Conservation (phyloP, 495 filamentous ascomycete genomes). For the Aspergillus ostianus region DNA sequence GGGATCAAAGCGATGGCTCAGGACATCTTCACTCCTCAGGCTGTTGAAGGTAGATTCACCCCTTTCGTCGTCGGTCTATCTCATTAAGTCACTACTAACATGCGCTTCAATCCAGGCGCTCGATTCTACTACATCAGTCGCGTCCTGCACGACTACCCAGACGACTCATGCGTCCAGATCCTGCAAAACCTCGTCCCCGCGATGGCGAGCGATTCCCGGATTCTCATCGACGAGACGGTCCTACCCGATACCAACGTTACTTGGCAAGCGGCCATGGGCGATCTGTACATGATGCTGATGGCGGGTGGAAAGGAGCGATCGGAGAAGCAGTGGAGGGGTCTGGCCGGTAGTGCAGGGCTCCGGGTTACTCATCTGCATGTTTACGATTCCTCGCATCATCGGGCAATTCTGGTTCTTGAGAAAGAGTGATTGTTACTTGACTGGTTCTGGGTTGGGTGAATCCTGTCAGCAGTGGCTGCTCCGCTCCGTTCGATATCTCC, state of each 20-base stretch:
- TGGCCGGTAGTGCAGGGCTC: constrained; percentile 42
- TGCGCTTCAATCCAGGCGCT: constrained; percentile 20
- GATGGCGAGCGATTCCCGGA: constrained; percentile 35
- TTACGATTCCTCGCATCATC: constrained; percentile 26
- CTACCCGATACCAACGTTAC: constrained; percentile 33
- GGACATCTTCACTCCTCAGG: constrained; percentile 52
- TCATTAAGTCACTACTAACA: background rate
- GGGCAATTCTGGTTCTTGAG: constrained; percentile 26
- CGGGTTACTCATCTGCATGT: constrained; percentile 39
- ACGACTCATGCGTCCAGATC: constrained; percentile 30
- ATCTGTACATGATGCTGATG: constrained; percentile 38
- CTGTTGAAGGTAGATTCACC: constrained; percentile 35
- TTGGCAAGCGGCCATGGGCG: constrained; percentile 29
- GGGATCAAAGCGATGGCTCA: constrained; percentile 47
- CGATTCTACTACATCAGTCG: constrained; percentile 43
- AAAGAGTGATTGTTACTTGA: constrained; percentile 2
- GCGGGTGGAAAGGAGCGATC: constrained; percentile 37
- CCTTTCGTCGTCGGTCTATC: background rate
- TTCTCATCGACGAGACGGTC: constrained; percentile 43
- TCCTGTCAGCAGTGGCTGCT: no score
- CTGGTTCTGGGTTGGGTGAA: no score
- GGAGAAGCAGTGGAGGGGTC: constrained; percentile 36
- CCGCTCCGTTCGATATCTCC: no score
- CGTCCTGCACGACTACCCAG: constrained; percentile 42
- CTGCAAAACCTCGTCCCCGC: constrained; percentile 29